Evolutionary conservation across 2,329 filamentous ascomycete species (phyloP).

Genomic region (Rhynchosporium agropyri): DNA sequence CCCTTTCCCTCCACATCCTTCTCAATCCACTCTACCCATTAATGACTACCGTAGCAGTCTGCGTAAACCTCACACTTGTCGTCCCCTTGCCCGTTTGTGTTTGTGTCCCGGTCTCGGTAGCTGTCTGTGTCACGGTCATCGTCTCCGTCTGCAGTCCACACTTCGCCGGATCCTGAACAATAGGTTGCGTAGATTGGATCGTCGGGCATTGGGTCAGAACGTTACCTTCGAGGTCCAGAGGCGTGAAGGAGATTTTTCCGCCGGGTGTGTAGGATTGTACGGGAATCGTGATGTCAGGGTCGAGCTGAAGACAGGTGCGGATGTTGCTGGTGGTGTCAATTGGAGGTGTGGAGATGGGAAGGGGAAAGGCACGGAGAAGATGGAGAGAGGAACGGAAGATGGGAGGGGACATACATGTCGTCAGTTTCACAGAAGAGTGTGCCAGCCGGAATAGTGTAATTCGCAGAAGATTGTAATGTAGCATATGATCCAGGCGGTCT

Average conservation of each 20-base stretch:
- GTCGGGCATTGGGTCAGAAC: background rate
- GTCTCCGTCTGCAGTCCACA: background rate
- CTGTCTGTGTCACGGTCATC: no score
- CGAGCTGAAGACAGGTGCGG: constrained; percentile 15
- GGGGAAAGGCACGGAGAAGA: background rate
- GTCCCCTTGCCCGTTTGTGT: background rate
- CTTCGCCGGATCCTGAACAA: constrained; percentile 3
- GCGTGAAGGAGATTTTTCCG: constrained; percentile 3
- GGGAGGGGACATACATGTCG: constrained; percentile 8
- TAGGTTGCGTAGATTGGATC: background rate
- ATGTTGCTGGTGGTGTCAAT: background rate
- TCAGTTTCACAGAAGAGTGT: constrained; percentile 17
- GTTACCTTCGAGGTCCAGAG: constrained; percentile 2
- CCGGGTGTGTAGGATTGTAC: constrained; percentile 5
- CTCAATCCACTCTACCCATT: background rate
- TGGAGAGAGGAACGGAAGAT: background rate
- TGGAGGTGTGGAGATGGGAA: background rate
- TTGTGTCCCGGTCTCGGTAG: background rate
- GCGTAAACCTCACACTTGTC: constrained; percentile 11
- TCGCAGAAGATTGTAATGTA: constrained; percentile 8
- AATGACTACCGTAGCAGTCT: constrained; percentile 10
- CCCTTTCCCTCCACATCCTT: background rate
- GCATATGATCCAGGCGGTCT: background rate
- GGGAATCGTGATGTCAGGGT: constrained; percentile 11
- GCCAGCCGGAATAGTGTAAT: constrained; percentile 5